These are phyloP conservation scores for Epithemia pelagica DNA, from an alignment of 108 stramenopile species.

Conservation along the genomic window DNA sequence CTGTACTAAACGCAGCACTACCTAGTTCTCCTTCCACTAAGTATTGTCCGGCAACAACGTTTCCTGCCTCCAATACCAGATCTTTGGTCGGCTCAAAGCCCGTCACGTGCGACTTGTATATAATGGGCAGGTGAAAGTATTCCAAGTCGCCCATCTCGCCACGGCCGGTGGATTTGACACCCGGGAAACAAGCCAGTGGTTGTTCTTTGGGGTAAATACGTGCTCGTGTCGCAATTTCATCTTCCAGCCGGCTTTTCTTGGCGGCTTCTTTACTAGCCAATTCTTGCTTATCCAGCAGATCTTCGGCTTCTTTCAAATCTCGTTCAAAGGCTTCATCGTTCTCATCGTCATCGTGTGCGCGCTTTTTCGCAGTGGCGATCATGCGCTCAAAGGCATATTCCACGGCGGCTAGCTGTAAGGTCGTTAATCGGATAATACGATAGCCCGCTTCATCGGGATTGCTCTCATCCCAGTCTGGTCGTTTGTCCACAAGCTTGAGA, in stretches of 20 bases:
- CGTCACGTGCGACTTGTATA: conserved; percentile 80
- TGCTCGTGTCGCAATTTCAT: conserved; percentile 2
- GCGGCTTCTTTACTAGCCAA: conserved; percentile 3
- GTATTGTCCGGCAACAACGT: conserved; percentile 88
- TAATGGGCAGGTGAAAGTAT: conserved; percentile 75
- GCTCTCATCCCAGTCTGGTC: conserved; percentile 62
- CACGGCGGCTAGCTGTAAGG: conserved; percentile 46
- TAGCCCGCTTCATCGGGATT: conserved; percentile 78
- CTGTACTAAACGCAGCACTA: conserved; percentile 92
- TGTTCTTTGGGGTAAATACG: not conserved
- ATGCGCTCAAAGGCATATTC: conserved; percentile 64
- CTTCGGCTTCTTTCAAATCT: conserved; percentile 40
- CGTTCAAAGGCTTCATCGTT: conserved; percentile 40
- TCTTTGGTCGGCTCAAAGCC: conserved; percentile 89
- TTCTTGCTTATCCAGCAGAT: conserved; percentile 18
- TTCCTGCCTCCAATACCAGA: conserved; percentile 63
- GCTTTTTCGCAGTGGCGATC: conserved; percentile 23
- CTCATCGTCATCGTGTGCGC: conserved; percentile 10
- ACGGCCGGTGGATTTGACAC: conserved; percentile 54
- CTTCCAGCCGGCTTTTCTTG: conserved; percentile 8
- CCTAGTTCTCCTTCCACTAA: conserved; percentile 88
- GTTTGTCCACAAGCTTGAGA: conserved; percentile 14
- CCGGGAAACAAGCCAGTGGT: conserved; percentile 53
- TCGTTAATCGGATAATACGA: conserved; percentile 58
- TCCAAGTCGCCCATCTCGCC: conserved; percentile 74